These are phyloP conservation scores for Paramecium tetraurelia DNA, from an alignment of 73 alveolate species.

Conservation along the genomic window DNA sequence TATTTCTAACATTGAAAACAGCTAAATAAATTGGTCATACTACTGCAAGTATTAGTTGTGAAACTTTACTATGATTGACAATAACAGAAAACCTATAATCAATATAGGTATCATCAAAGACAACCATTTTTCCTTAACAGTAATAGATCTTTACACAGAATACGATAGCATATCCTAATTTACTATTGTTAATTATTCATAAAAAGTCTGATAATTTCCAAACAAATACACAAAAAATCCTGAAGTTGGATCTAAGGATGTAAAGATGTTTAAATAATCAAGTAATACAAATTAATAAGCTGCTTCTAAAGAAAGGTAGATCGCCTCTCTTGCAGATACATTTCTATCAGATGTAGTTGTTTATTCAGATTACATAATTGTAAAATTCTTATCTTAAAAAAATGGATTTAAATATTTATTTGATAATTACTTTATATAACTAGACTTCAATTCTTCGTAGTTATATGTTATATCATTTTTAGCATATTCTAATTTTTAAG, in stretches of 20 bases:
- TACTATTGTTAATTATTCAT: background rate
- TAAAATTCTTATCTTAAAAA: background rate
- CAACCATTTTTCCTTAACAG: background rate
- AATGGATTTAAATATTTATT: slow-evolving; percentile 25
- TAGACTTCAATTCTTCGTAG: background rate
- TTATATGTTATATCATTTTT: background rate
- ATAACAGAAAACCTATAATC: background rate
- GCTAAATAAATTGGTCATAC: background rate
- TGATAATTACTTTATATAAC: background rate
- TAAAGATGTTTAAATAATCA: background rate
- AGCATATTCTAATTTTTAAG: background rate
- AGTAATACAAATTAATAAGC: background rate
- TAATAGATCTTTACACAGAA: background rate
- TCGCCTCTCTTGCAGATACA: background rate
- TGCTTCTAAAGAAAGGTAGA: background rate
- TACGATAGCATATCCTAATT: background rate
- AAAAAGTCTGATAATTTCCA: background rate
- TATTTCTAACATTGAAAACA: background rate
- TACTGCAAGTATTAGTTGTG: background rate
- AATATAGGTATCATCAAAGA: background rate
- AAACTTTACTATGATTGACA: background rate
- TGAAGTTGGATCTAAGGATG: background rate
- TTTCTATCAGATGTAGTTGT: background rate
- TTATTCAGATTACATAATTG: background rate
- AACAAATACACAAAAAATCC: background rate